Conservation (phyloP, 2,329 filamentous ascomycete genomes). For the Paraphaeosphaeria minitans region DNA sequence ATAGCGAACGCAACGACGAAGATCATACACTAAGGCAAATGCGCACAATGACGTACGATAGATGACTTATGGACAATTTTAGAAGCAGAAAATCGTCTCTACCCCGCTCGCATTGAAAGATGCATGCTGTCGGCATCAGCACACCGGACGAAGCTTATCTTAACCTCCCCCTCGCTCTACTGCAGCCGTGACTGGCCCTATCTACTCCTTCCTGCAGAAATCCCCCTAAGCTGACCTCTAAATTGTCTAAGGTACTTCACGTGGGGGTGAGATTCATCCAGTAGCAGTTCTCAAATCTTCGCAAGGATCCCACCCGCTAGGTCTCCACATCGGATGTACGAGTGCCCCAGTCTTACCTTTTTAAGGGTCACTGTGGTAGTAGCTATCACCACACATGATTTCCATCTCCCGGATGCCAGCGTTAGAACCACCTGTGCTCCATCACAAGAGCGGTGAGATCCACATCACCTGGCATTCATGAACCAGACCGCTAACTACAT, state of each 20-base stretch:
- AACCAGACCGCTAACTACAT: not conserved
- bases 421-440: not conserved
- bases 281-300: constrained; percentile 7
- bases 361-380: not conserved
- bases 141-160: constrained; percentile 4
- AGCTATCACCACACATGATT: not conserved
- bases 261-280: constrained; percentile 6
- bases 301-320: not conserved
- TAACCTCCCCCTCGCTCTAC: not conserved
- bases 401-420: not conserved
- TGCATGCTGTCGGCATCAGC: constrained; percentile 4
- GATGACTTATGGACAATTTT: not conserved
- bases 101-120: not conserved
- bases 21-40: not conserved
- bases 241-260: not conserved
- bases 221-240: not conserved
- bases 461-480: not conserved
- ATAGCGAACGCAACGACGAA: not conserved
- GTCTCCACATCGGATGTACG: not conserved
- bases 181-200: not conserved
- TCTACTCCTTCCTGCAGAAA: not conserved
- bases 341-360: not conserved
- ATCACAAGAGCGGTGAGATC: not conserved
- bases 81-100: not conserved
- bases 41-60: not conserved